Conservation (phyloP, 306 rosid genomes). For the Cyamopsis tetragonoloba region DNA sequence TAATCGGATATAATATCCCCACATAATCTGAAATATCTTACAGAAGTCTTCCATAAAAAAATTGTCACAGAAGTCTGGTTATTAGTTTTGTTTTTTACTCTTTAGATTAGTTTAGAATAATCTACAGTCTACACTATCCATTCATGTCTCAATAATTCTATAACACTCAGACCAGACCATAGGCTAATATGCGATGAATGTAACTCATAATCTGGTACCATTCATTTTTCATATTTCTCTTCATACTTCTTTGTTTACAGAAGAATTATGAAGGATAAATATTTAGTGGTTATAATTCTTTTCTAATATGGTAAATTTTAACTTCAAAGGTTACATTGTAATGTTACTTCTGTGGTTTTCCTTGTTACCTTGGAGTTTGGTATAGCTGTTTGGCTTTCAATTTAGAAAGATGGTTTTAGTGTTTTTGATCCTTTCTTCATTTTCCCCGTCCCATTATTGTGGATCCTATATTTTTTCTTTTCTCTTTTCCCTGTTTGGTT, state of each 20-base stretch:
- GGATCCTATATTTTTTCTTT: background rate
- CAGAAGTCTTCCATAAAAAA: too few relatives aligned
- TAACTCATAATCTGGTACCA: background rate
- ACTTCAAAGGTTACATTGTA: background rate
- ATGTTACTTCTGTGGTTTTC: background rate
- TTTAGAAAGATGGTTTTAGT: background rate
- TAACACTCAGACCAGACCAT: background rate
- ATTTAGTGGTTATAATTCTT: background rate
- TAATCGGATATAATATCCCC: background rate
- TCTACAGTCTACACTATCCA: background rate
- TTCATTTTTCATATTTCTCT: background rate
- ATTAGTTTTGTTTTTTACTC: background rate
- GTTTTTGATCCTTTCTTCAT: background rate
- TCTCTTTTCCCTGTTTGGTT: background rate
- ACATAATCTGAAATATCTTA: background rate
- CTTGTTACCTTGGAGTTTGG: constrained; percentile 9
- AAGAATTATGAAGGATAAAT: background rate
- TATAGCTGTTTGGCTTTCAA: background rate
- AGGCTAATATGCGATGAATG: background rate
- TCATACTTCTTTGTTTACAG: background rate
- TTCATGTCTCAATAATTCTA: background rate
- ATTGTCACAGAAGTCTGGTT: background rate
- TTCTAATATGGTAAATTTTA: background rate
- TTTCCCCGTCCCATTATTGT: background rate
- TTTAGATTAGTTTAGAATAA: background rate